A percentile compares a stretch with the other conserved stretches of the same genome.
Conservation (phyloP, 306 rosid species). For the Prunus dulcis region DNA sequence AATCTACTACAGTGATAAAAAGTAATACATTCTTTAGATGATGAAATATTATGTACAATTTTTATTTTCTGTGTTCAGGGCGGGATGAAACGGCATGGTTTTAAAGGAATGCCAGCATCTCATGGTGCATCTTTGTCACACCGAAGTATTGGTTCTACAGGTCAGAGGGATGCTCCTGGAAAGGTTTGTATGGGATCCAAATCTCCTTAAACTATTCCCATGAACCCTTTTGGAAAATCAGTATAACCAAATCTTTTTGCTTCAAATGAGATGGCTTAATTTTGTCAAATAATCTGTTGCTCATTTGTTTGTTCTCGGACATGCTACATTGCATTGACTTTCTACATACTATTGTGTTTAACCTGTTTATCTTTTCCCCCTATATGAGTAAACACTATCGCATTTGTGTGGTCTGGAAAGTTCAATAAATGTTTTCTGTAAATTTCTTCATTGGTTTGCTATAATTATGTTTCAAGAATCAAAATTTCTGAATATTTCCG, state of each 20-base stretch:
- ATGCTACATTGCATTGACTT: neutral
- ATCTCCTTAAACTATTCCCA: neutral
- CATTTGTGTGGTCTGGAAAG: neutral
- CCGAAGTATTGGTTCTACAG: constrained; percentile 69
- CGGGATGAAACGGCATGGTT: constrained; percentile 52
- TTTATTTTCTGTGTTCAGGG: constrained; percentile 52
- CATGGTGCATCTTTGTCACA: constrained; percentile 73
- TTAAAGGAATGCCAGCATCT: constrained; percentile 64
- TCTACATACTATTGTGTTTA: neutral
- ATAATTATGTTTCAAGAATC: too few species aligned
- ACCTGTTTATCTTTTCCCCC: neutral
- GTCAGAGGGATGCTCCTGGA: constrained; percentile 70
- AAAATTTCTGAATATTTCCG: too few species aligned
- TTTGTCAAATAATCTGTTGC: neutral
- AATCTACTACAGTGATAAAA: neutral
- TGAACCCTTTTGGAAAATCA: neutral
- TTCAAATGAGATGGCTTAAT: neutral
- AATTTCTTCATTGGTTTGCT: neutral
- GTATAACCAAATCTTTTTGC: neutral
- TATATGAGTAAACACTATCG: neutral
- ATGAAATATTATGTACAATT: neutral
- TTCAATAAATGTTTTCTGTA: neutral
- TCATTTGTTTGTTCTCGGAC: neutral
- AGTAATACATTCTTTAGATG: neutral
- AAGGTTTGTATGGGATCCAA: constrained; percentile 44